Evolutionary conservation across 2,329 filamentous ascomycete species (phyloP).

Genomic region (Aspergillus pseudoviridinutans): DNA sequence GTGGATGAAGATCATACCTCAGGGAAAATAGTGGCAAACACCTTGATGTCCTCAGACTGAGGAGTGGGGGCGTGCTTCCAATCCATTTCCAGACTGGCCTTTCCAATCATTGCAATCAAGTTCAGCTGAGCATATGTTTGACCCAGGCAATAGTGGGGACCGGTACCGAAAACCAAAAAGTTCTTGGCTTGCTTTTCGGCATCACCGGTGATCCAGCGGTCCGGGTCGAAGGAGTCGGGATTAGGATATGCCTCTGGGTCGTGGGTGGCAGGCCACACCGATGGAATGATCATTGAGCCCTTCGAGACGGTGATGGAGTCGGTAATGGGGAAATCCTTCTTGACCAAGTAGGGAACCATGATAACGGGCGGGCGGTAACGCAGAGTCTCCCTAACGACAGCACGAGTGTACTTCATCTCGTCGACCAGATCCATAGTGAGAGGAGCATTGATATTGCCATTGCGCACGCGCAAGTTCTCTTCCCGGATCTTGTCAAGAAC

Average conservation of each 20-base stretch:
- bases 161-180: slow-evolving; percentile 92
- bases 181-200: slow-evolving; percentile 93
- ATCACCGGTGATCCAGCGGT: slow-evolving; percentile 85
- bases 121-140: slow-evolving; percentile 89
- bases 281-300: slow-evolving; percentile 90
- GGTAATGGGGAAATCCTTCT: slow-evolving; percentile 92
- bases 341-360: slow-evolving; percentile 92
- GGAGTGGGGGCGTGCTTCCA: slow-evolving; percentile 88
- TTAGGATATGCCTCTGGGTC: slow-evolving; percentile 90
- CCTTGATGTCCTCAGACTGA: slow-evolving; percentile 87
- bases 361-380: slow-evolving; percentile 94
- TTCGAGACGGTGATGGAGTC: slow-evolving; percentile 88
- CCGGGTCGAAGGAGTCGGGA: slow-evolving; percentile 83
- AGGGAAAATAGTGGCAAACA: slow-evolving; percentile 97
- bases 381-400: slow-evolving; percentile 84
- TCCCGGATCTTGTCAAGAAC: slow-evolving; percentile 84
- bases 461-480: slow-evolving; percentile 76
- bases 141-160: slow-evolving; percentile 93
- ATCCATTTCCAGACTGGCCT: slow-evolving; percentile 79
- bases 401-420: slow-evolving; percentile 82
- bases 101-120: slow-evolving; percentile 83
- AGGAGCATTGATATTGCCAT: slow-evolving; percentile 66
- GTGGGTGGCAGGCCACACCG: slow-evolving; percentile 83
- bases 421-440: slow-evolving; percentile 84
- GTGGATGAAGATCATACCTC: slow-evolving; percentile 54